phyloP scores from a whole-genome alignment of 345 rosid genomes.

The Corchorus olitorius region DNA sequence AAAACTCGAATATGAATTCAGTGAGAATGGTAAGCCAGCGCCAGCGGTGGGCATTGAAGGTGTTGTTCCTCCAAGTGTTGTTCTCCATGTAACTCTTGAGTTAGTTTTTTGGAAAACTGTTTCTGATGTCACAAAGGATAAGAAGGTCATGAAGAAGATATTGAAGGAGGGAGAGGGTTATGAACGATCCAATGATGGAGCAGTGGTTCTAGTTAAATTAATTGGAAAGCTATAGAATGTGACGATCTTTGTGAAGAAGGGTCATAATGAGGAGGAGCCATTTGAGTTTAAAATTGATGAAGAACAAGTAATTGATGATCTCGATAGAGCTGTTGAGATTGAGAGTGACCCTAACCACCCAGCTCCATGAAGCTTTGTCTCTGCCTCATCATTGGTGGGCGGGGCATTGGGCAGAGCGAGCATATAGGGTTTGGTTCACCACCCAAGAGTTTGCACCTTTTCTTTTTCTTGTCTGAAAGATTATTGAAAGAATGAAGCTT shows the following conservation, averaged over 20 bases:
- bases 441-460: too few species aligned
- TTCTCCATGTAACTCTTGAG: constrained; percentile 40
- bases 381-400: too few species aligned
- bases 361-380: too few species aligned
- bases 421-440: too few species aligned
- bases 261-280: constrained; percentile 53
- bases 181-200: constrained; percentile 74
- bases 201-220: constrained; percentile 59
- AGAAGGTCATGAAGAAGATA: constrained; percentile 62
- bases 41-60: constrained; percentile 17
- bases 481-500: too few species aligned
- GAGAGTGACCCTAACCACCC: too few species aligned
- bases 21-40: constrained; percentile 27
- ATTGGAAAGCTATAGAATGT: constrained; percentile 62
- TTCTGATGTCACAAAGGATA: constrained; percentile 57
- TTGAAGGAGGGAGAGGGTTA: constrained; percentile 62
- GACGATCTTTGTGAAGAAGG: constrained; percentile 52
- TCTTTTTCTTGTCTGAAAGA: too few species aligned
- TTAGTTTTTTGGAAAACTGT: constrained; percentile 68
- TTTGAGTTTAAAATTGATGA: constrained; percentile 65
- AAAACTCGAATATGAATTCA: constrained; percentile 49
- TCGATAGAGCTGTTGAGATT: constrained; percentile 74
- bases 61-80: constrained; percentile 32
- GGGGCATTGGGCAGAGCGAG: too few species aligned
- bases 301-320: constrained; percentile 92